A percentile compares a stretch with the other conserved stretches of the same genome.
Evolutionary conservation across 2,329 filamentous ascomycete genomes (phyloP).

Genomic region (Trichoderma oligosporum): DNA sequence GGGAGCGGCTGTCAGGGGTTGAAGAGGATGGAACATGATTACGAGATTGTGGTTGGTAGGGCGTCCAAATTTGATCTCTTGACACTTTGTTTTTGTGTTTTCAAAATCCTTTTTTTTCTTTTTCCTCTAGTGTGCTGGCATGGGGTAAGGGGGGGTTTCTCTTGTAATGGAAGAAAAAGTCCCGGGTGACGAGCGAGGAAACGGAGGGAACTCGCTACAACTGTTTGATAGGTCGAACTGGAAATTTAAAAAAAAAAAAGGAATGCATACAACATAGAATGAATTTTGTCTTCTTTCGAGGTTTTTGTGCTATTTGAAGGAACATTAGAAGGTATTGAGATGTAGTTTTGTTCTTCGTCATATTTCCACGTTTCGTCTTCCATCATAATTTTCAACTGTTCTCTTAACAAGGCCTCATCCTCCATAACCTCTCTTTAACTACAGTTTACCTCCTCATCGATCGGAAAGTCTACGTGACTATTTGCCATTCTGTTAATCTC

Average conservation of each 20-base stretch:
- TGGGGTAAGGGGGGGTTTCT: conserved; percentile 32
- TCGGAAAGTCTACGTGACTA: conserved; percentile 25
- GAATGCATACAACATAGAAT: conserved; percentile 16
- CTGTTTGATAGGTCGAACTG: conserved; percentile 31
- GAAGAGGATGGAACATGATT: not conserved
- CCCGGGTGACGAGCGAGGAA: conserved; percentile 27
- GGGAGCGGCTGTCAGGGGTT: conserved; percentile 63
- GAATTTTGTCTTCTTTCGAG: not conserved
- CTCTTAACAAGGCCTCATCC: too few species aligned
- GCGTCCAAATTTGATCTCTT: conserved; percentile 20
- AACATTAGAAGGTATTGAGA: not conserved
- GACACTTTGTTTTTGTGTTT: conserved; percentile 14
- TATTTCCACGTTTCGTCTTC: not conserved
- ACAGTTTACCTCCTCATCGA: conserved; percentile 17
- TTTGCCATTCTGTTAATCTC: conserved; percentile 26
- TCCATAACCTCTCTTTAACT: too few species aligned
- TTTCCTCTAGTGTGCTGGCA: conserved; percentile 26
- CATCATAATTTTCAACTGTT: conserved; percentile 22
- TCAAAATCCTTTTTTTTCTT: conserved; percentile 11
- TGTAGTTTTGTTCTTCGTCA: not conserved
- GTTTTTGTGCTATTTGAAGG: too few species aligned
- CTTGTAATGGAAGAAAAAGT: conserved; percentile 26
- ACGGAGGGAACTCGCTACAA: conserved; percentile 33
- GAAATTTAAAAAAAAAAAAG: conserved; percentile 25
- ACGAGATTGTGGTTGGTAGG: conserved; percentile 19